phyloP scores from a whole-genome alignment of 352 stramenopile species.

The Phytophthora syringae region DNA sequence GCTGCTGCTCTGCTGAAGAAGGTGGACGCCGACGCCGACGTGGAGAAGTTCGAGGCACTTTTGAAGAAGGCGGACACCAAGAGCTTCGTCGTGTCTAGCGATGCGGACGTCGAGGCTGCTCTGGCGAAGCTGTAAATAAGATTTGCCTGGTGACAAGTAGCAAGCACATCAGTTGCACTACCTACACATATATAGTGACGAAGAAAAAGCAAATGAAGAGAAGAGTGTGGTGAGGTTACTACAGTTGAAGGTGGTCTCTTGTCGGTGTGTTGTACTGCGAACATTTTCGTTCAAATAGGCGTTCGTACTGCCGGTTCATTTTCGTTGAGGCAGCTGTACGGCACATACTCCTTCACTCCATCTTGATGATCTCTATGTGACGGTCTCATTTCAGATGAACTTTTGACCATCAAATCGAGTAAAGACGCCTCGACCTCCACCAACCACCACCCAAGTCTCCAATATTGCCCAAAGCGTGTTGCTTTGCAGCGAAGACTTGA shows the following conservation, averaged over 20 bases:
- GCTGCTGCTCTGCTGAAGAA: constrained; percentile 55
- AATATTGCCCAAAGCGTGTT: too few relatives aligned
- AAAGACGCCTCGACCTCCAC: too few relatives aligned
- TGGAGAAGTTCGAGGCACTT: constrained; percentile 69
- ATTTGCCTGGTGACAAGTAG: constrained; percentile 34
- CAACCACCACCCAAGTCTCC: too few relatives aligned
- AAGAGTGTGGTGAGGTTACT: constrained; percentile 27
- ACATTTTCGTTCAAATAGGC: too few relatives aligned
- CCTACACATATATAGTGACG: constrained; percentile 42
- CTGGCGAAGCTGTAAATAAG: constrained; percentile 69
- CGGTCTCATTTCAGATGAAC: too few relatives aligned
- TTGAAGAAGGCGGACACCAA: constrained; percentile 71
- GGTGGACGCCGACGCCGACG: constrained; percentile 52
- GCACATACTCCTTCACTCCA: too few relatives aligned
- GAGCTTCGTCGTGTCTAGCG: constrained; percentile 69
- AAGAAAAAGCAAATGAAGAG: constrained; percentile 26
- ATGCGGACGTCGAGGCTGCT: constrained; percentile 61
- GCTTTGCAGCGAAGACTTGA: too few relatives aligned
- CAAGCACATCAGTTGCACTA: constrained; percentile 34
- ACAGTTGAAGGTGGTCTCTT: constrained; percentile 17
- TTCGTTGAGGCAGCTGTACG: too few relatives aligned
- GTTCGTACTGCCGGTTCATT: too few relatives aligned
- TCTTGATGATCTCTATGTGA: too few relatives aligned
- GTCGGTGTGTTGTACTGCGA: too few relatives aligned
- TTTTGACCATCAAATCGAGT: too few relatives aligned